Evolutionary conservation across 2,329 filamentous ascomycete genomes (phyloP).

Genomic region (Chaetomium sp.): DNA sequence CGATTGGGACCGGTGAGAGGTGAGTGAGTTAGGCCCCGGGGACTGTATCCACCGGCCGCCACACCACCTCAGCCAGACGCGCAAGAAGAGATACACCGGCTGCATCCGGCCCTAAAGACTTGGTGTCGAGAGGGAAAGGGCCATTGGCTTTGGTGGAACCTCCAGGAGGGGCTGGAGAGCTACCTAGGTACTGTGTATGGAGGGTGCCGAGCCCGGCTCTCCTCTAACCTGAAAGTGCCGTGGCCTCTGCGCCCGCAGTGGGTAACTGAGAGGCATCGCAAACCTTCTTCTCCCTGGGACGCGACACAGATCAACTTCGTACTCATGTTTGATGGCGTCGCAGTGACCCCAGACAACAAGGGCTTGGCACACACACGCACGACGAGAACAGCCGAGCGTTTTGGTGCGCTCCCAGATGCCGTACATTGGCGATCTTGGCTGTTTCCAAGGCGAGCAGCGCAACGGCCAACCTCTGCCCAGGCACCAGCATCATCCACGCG

Average conservation of each 20-base stretch:
- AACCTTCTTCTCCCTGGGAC: neutral
- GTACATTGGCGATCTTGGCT: neutral
- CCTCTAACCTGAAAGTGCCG: too few relatives aligned
- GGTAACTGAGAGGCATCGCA: neutral
- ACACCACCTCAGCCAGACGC: neutral
- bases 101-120: conserved; percentile 18
- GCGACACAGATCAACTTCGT: neutral
- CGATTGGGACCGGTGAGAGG: conserved; percentile 33
- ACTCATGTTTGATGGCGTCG: neutral
- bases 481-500: neutral
- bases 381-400: neutral
- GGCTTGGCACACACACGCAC: neutral
- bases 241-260: neutral
- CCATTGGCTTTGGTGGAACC: conserved; percentile 10
- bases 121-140: conserved; percentile 9
- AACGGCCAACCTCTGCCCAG: neutral
- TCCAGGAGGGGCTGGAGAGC: neutral
- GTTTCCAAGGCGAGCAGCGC: neutral
- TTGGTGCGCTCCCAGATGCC: neutral
- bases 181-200: too few relatives aligned
- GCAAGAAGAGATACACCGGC: conserved; percentile 8
- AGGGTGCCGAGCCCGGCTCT: conserved; percentile 15
- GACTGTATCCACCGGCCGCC: conserved; percentile 6
- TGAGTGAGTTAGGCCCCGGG: neutral
- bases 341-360: neutral